These are phyloP conservation scores for Tulasnella sp. DNA, from an alignment of 768 basidiomycete genomes.

Conservation along the genomic window DNA sequence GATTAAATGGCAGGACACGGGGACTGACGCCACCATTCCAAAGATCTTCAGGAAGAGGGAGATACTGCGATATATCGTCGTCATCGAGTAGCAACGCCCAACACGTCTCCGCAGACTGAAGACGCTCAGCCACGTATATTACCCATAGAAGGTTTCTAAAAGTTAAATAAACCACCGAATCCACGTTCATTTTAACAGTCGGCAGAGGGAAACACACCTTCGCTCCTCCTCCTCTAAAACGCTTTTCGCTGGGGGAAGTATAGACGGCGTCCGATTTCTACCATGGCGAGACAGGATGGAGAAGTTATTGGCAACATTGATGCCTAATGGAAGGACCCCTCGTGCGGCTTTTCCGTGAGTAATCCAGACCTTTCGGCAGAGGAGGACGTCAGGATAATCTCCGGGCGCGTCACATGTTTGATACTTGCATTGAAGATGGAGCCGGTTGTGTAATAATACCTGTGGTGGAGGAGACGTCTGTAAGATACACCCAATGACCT, in stretches of 20 bases:
- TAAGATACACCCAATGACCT: too few relatives aligned
- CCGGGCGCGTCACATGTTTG: too few relatives aligned
- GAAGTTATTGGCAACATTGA: conserved; percentile 40
- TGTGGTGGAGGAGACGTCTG: too few relatives aligned
- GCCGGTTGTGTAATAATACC: conserved; percentile 11
- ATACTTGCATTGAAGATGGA: neutral
- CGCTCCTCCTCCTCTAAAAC: conserved; percentile 61
- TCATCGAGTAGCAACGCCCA: conserved; percentile 67
- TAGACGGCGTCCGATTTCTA: conserved; percentile 43
- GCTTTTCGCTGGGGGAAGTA: conserved; percentile 48
- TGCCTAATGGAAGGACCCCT: conserved; percentile 45
- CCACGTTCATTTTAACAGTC: too few relatives aligned
- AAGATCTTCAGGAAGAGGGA: conserved; percentile 51
- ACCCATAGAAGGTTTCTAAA: conserved; percentile 60
- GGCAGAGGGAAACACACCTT: neutral
- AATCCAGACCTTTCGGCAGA: conserved; percentile 43
- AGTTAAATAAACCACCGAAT: neutral
- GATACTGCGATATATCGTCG: conserved; percentile 57
- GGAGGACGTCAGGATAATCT: too few relatives aligned
- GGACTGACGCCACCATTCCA: conserved; percentile 55
- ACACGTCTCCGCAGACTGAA: conserved; percentile 55
- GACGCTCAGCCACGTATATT: conserved; percentile 57
- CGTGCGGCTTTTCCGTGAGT: conserved; percentile 48
- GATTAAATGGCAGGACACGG: too few relatives aligned
- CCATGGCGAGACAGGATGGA: conserved; percentile 59